Evolutionary conservation across 1,139 yeast genomes (phyloP).

Genomic region (Pichia sp.): DNA sequence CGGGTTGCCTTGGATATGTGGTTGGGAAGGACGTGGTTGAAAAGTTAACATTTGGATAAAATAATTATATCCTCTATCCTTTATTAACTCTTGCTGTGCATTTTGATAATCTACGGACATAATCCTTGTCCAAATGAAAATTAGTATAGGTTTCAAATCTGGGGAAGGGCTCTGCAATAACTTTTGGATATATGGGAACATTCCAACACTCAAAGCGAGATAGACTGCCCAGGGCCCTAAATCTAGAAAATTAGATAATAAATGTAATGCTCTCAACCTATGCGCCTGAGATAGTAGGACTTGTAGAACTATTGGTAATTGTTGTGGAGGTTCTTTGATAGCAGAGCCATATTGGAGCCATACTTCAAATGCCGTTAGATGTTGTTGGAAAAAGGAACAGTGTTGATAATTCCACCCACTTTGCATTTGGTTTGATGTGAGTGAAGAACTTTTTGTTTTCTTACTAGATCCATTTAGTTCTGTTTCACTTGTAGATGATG

Average conservation of each 20-base stretch:
- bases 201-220: conserved; percentile 86
- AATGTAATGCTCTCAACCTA: conserved; percentile 78
- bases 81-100: conserved; percentile 87
- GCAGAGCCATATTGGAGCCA: conserved; percentile 92
- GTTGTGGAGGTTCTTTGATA: conserved; percentile 86
- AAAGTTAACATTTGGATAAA: conserved; percentile 68
- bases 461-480: background rate
- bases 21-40: conserved; percentile 28
- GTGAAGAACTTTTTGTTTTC: background rate
- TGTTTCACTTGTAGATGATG: conserved; percentile 13
- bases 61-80: conserved; percentile 87
- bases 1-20: conserved; percentile 19
- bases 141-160: conserved; percentile 87
- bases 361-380: conserved; percentile 89
- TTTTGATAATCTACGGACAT: conserved; percentile 91
- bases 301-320: conserved; percentile 87
- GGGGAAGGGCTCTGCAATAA: conserved; percentile 92
- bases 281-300: conserved; percentile 92
- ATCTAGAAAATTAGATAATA: conserved; percentile 81
- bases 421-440: conserved; percentile 8
- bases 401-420: conserved; percentile 59
- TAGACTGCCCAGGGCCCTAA: conserved; percentile 98
- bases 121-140: conserved; percentile 95
- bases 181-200: conserved; percentile 90
- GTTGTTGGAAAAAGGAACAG: conserved; percentile 93